Conservation (phyloP, 179 eudicot species). For the Dionaea muscipula region DNA sequence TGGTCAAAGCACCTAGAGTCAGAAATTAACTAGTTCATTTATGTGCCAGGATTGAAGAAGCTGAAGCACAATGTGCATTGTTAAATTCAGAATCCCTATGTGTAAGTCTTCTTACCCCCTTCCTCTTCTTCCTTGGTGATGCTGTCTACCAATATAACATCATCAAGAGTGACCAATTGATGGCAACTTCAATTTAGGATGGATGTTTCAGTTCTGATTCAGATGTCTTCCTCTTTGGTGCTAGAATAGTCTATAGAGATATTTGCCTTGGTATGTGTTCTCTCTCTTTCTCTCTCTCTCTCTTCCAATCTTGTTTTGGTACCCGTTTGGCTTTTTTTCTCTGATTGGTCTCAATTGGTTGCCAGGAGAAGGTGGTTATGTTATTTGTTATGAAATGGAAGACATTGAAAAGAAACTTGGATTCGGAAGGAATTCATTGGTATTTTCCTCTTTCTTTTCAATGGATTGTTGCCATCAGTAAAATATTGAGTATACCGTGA, state of each 20-base stretch:
- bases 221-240: slow-evolving; percentile 91
- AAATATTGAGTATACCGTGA: too few relatives aligned
- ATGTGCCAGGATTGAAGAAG: slow-evolving; percentile 75
- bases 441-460: slow-evolving; percentile 18
- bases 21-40: slow-evolving; percentile 5
- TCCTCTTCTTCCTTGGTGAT: slow-evolving; percentile 1
- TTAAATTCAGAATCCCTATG: slow-evolving; percentile 70
- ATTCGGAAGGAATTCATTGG: slow-evolving; percentile 81
- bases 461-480: background rate
- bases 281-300: background rate
- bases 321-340: too few relatives aligned
- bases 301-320: background rate
- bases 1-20: too few relatives aligned
- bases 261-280: slow-evolving; percentile 71
- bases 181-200: slow-evolving; percentile 39
- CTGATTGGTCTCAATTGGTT: background rate
- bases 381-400: slow-evolving; percentile 85
- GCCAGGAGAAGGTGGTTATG: slow-evolving; percentile 71
- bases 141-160: background rate
- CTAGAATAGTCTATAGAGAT: slow-evolving; percentile 92
- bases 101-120: slow-evolving; percentile 33
- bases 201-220: slow-evolving; percentile 96
- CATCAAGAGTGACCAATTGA: background rate
- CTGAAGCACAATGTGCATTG: slow-evolving; percentile 92
- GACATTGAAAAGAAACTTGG: slow-evolving; percentile 87